phyloP scores from a whole-genome alignment of 1,284 basidiomycete genomes.

The Limonomyces culmigenus region DNA sequence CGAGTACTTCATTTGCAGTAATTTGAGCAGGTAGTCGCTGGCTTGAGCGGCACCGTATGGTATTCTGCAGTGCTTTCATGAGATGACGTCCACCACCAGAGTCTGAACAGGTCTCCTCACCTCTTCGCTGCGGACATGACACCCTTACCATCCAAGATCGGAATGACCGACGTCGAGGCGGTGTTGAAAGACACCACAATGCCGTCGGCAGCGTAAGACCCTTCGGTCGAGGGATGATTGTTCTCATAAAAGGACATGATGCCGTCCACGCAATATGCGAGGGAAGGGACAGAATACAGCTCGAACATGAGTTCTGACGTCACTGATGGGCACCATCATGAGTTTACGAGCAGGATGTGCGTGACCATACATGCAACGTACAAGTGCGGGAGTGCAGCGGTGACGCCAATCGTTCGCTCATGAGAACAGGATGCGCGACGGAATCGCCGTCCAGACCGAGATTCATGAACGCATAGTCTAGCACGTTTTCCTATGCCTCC shows the following conservation, averaged over 20 bases:
- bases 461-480: conserved; percentile 85
- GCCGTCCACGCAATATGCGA: conserved; percentile 84
- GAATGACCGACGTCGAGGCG: conserved; percentile 76
- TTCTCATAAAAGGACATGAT: conserved; percentile 87
- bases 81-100: neutral
- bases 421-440: conserved; percentile 83
- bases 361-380: too few species aligned
- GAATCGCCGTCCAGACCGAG: conserved; percentile 68
- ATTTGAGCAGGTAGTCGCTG: conserved; percentile 81
- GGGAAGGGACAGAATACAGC: conserved; percentile 74
- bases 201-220: conserved; percentile 44
- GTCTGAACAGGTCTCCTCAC: conserved; percentile 20
- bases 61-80: conserved; percentile 34
- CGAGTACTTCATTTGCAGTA: conserved; percentile 92
- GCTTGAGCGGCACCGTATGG: conserved; percentile 89
- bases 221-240: conserved; percentile 21
- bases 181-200: conserved; percentile 76
- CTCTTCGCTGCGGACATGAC: conserved; percentile 74
- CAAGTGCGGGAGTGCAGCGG: conserved; percentile 79
- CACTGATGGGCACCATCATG: conserved; percentile 27
- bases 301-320: conserved; percentile 97
- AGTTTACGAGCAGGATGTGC: neutral
- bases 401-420: conserved; percentile 87
- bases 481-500: conserved; percentile 70
- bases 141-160: conserved; percentile 66